Evolutionary conservation across 1,284 basidiomycete species (phyloP), one percentile per base, ranked within the genome.

Genomic region (Naganishia cerealis): DNA sequence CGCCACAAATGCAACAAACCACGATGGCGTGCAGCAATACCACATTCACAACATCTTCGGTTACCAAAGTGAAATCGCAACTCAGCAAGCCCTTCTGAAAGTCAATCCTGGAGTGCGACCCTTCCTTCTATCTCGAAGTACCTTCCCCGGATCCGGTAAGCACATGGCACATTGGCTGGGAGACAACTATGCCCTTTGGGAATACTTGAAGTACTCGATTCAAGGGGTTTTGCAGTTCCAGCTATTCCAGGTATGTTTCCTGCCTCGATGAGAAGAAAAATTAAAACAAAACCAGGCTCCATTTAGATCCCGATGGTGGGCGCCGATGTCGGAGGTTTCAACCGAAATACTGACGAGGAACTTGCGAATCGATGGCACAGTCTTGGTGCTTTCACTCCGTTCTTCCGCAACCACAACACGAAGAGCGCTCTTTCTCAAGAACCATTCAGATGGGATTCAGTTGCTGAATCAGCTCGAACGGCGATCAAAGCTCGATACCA

Each of bases 311-410:
- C 88, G 2, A 87, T 90, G 78, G 88, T 90, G 29, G 90, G 90
- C 16, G 86, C 89, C 1, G 89, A 90, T 71, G 85, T 86, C 0
- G 89, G 81, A 48, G 80, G 80, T 13, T 81, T 81, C 66, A 86
- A 84, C 70, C 85, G 82, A 0, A 90, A 92, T 77, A 87, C 87
- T 0, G 86, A 90, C 73, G 91, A 92, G 76, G 88, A 90, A 75
- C 83, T 92, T 9, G 90, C 89, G 77, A 88, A 87, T 69, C 85
- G 90, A 26, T 92, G 90, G 90, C 90, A 89, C 87, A 86, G 87
- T 74, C 82, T 91, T 13, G 83, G 87, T 1, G 89, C 90, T 0
- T 81, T 81, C 75, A 76, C 72, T 71, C 75, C 76, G 3, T 79
- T 78, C 71, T 78, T 74, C 73, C 69, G 78, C 39, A 77, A 78